These are phyloP conservation scores for Pneumocystis jirovecii DNA, from an alignment of 1,139 yeast species.

Conservation along the genomic window DNA sequence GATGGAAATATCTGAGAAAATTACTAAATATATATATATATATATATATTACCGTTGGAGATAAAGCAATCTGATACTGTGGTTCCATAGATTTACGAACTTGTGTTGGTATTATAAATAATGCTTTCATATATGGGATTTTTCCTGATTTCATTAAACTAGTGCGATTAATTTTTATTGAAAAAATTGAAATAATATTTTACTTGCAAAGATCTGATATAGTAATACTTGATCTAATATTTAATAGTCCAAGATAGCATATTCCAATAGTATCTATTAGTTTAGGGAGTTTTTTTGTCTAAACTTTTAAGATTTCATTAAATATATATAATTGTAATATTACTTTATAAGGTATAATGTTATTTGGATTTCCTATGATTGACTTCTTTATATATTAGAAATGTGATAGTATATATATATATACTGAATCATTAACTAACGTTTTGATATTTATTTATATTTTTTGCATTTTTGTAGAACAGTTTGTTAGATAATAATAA, in stretches of 20 bases:
- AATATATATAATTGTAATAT: background rate
- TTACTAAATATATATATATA: background rate
- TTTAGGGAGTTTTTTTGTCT: background rate
- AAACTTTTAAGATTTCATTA: background rate
- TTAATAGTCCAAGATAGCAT: background rate
- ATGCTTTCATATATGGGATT: background rate
- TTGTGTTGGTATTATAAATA: background rate
- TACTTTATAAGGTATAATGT: background rate
- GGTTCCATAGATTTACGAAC: background rate
- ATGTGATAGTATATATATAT: background rate
- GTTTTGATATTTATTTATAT: background rate
- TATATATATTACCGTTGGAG: background rate
- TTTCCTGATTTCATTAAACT: background rate
- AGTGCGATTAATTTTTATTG: background rate
- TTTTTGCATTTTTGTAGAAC: background rate
- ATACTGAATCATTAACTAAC: background rate
- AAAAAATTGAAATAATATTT: background rate
- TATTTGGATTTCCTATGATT: background rate
- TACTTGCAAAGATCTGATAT: background rate
- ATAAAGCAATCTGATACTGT: background rate
- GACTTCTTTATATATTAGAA: background rate
- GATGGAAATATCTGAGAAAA: background rate
- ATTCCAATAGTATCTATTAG: background rate
- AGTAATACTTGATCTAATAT: background rate
- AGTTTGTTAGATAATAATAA: background rate